Percentiles rank a stretch among this genome's conserved stretches.
Conservation (phyloP, 73 alveolate species). For the Paraurostyla sp. region DNA sequence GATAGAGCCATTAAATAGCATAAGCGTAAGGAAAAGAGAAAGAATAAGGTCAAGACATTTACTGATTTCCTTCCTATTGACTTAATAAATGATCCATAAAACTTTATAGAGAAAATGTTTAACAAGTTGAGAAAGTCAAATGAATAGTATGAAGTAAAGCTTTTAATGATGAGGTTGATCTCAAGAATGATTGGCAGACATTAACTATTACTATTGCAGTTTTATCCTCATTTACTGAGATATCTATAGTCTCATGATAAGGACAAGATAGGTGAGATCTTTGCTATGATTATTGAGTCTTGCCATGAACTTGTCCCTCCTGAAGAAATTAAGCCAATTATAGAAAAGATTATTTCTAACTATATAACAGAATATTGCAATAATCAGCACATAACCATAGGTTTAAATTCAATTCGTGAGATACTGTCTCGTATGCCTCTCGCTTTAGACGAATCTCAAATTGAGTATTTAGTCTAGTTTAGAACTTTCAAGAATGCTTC, state of each 20-base stretch:
- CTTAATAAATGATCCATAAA: constrained; percentile 87
- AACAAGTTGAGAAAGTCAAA: constrained; percentile 83
- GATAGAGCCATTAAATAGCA: constrained; percentile 81
- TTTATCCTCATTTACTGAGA: constrained; percentile 83
- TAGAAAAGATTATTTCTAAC: constrained; percentile 86
- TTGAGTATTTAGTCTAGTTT: constrained; percentile 84
- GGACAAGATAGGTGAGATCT: constrained; percentile 85
- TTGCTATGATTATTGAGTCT: constrained; percentile 95
- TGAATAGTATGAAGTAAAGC: constrained; percentile 88
- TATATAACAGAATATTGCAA: constrained; percentile 91
- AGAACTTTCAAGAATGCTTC: constrained; percentile 86
- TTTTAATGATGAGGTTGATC: constrained; percentile 86
- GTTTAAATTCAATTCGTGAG: constrained; percentile 90
- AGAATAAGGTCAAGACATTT: constrained; percentile 66
- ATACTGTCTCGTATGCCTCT: constrained; percentile 90
- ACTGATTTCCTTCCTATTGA: constrained; percentile 95
- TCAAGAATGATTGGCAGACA: constrained; percentile 96
- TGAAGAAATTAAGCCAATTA: constrained; percentile 92
- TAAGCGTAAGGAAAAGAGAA: constrained; percentile 86
- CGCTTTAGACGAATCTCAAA: constrained; percentile 86
- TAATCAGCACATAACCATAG: constrained; percentile 88
- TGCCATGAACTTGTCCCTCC: constrained; percentile 95
- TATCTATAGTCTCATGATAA: constrained; percentile 87
- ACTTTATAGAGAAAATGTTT: constrained; percentile 90
- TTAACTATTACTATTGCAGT: constrained; percentile 82